A percentile compares a stretch with the other conserved stretches of the same genome.
Evolutionary conservation across 352 stramenopile species (phyloP).

Genomic region (Globisporangium camurandrum): DNA sequence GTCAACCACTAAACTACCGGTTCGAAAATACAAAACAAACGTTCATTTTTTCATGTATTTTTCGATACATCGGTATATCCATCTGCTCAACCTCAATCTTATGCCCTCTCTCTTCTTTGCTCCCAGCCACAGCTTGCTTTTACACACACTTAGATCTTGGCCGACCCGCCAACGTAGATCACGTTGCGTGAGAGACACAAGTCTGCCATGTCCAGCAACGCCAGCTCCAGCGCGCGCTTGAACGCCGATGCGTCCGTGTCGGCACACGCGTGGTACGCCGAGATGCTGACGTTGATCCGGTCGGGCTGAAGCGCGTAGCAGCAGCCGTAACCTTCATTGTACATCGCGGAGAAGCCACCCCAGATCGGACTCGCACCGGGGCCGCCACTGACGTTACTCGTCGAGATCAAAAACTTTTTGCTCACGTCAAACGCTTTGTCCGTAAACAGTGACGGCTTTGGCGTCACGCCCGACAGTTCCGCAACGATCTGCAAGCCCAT

Average conservation of each 20-base stretch:
- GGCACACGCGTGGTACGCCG: constrained; percentile 75
- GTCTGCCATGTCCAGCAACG: constrained; percentile 93
- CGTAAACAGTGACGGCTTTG: constrained; percentile 88
- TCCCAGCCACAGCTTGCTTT: neutral
- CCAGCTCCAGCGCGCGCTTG: constrained; percentile 89
- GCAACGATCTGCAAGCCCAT: constrained; percentile 94
- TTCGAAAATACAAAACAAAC: no score
- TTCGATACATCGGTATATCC: no score
- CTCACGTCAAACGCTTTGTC: constrained; percentile 90
- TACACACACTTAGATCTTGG: constrained; percentile 63
- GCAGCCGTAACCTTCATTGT: constrained; percentile 92
- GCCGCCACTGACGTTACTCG: constrained; percentile 92
- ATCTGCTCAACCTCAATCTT: no score
- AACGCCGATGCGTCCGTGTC: constrained; percentile 81
- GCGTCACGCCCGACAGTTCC: constrained; percentile 85
- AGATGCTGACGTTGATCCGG: constrained; percentile 94
- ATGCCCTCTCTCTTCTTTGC: neutral
- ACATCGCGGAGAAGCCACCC: constrained; percentile 95
- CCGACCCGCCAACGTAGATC: constrained; percentile 84
- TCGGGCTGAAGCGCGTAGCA: constrained; percentile 94
- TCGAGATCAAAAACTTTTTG: constrained; percentile 94
- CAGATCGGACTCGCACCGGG: constrained; percentile 93
- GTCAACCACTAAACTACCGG: no score
- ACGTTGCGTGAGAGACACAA: constrained; percentile 87
- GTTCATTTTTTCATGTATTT: no score